Base-by-base conservation (phyloP, 805 yeast species). In the Lipomyces chichibuensis region DNA sequence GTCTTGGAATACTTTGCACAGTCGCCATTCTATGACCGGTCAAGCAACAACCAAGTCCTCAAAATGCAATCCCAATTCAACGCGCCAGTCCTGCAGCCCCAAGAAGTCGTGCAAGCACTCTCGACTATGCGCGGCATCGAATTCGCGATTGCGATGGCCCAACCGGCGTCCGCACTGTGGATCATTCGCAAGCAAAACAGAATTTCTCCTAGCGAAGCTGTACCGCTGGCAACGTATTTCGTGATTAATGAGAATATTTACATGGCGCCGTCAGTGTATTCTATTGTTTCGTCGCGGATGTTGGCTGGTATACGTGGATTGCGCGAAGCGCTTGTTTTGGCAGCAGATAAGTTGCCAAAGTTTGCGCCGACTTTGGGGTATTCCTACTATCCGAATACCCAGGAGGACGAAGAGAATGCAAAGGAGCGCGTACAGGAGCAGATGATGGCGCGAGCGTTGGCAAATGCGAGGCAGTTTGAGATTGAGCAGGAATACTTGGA, bases 1-100 rank as follows among this genome's bases (percentile, higher is more conserved):
- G 73, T 95, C 0, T 83, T 95, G 25, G 98, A 95, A 67, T 95
- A 95, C 78, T 93, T 95, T 75, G 82, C 97, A 3, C 91, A 91
- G 73, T 91, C 97, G 2, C 99, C 99, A 1, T 96, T 94, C 79
- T 95, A 90, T 76, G 98, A 94, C 76, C 84, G 98, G 71, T 87
- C 96, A 0, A 90, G 97, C 57, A 95, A 92, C 78, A 95, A 95
- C 77, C 98, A 94, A 79, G 95, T 91, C 35, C 84, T 96, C 56
- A 90, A 90, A 77, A 95, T 95, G 99, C 99, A 95, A 76, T 85
- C 89, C 67, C 98, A 93, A 77, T 93, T 88, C 83, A 89, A 88
- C 62, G 85, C 83, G 23, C 79, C 82, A 65, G 76, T 80, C 55
- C 77, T 79, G 33, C 78, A 77, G 60, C 66, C 77, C 17, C 76